Conservation (phyloP, 2,329 filamentous ascomycete genomes). For the Fusarium scirpi region DNA sequence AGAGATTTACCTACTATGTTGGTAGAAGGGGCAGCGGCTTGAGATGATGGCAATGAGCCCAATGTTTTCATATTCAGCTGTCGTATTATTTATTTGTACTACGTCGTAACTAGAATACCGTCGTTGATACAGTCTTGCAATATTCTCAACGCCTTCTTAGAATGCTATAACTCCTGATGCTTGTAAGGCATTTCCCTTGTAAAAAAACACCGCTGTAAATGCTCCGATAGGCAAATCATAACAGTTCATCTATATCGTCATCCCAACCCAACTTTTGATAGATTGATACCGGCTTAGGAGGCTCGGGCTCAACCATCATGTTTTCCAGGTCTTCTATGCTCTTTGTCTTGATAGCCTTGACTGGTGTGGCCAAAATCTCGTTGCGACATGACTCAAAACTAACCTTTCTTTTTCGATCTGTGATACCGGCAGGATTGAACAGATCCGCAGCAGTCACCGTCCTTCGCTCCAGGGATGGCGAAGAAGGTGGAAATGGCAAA, state of each 20-base stretch:
- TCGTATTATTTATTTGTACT: constrained; percentile 36
- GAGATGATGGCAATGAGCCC: constrained; percentile 14
- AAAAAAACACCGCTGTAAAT: constrained; percentile 41
- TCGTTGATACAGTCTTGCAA: constrained; percentile 39
- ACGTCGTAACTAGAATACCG: constrained; percentile 43
- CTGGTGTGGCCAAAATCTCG: constrained; percentile 55
- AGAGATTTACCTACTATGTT: constrained; percentile 78
- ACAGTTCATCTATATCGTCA: constrained; percentile 64
- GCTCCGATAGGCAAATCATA: constrained; percentile 47
- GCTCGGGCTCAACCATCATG: constrained; percentile 22
- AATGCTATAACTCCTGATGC: constrained; percentile 38
- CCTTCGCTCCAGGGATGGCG: constrained; percentile 50
- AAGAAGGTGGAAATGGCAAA: constrained; percentile 52
- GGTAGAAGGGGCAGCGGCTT: constrained; percentile 56
- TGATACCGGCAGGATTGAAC: constrained; percentile 24
- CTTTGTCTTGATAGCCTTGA: constrained; percentile 49
- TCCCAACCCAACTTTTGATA: constrained; percentile 70
- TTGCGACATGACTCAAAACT: constrained; percentile 31
- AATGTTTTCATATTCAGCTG: constrained; percentile 13
- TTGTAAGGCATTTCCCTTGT: constrained; percentile 33
- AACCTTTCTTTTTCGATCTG: constrained; percentile 33
- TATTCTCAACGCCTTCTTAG: constrained; percentile 40
- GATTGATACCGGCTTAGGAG: constrained; percentile 56
- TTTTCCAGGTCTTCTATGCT: constrained; percentile 19
- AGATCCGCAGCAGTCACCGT: constrained; percentile 25